Conservation (phyloP, 2,329 filamentous ascomycete species). For the Mycosphaerella arachidis region DNA sequence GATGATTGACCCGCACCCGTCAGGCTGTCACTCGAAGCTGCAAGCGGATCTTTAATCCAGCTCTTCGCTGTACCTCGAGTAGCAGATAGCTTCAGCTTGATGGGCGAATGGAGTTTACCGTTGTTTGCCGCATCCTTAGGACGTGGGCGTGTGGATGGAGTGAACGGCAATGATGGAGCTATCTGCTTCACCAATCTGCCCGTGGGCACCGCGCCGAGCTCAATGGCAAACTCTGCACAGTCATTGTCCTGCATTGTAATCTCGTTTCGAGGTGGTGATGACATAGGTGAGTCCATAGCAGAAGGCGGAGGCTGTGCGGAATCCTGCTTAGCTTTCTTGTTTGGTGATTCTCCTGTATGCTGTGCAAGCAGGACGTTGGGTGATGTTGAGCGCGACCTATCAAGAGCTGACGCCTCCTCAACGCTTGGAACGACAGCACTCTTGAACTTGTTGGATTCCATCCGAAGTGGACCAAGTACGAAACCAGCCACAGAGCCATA, state of each 20-base stretch:
- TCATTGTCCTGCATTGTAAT: neutral
- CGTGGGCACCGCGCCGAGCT: slow-evolving; percentile 7
- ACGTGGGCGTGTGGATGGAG: neutral
- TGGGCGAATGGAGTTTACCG: neutral
- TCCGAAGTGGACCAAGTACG: slow-evolving; percentile 12
- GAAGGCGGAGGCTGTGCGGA: neutral
- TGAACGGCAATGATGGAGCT: slow-evolving; percentile 5
- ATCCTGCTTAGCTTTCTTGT: neutral
- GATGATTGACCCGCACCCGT: neutral
- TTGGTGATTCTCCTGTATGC: neutral
- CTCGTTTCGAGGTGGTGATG: neutral
- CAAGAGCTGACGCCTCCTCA: neutral
- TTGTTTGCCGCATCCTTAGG: neutral
- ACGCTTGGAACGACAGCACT: neutral
- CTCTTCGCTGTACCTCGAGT: neutral
- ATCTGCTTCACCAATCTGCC: slow-evolving; percentile 11
- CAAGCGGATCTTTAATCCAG: neutral
- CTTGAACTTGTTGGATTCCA: slow-evolving; percentile 16
- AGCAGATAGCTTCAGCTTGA: neutral
- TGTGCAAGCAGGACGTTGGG: slow-evolving; percentile 5
- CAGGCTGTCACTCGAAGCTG: neutral
- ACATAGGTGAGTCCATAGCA: neutral
- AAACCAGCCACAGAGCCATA: slow-evolving; percentile 6
- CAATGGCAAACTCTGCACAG: slow-evolving; percentile 7
- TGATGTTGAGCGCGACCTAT: neutral